Evolutionary conservation across 768 basidiomycete species (phyloP).

Genomic region (Auriculariales sp.): DNA sequence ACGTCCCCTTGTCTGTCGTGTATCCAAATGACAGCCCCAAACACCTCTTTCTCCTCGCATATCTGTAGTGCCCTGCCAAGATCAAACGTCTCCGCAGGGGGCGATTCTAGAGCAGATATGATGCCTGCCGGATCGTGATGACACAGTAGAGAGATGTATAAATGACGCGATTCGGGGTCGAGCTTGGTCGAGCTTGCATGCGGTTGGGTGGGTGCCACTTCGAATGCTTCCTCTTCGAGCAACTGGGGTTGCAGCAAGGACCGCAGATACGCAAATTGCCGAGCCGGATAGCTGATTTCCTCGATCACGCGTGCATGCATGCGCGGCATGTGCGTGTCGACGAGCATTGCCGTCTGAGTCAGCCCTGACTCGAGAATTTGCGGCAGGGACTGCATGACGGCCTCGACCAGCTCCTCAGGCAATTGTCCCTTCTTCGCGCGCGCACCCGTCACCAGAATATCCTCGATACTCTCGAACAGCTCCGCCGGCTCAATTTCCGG

Average conservation of each 20-base stretch:
- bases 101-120: constrained; percentile 41
- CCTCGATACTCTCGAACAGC: constrained; percentile 51
- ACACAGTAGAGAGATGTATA: constrained; percentile 63
- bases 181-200: constrained; percentile 35
- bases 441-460: constrained; percentile 36
- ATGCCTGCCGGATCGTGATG: constrained; percentile 49
- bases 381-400: constrained; percentile 45
- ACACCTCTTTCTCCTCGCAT: constrained; percentile 54
- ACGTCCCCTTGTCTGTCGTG: constrained; percentile 50
- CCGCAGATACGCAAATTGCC: constrained; percentile 64
- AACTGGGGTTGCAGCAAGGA: constrained; percentile 47
- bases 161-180: constrained; percentile 33
- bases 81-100: constrained; percentile 41
- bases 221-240: constrained; percentile 19
- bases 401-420: constrained; percentile 38
- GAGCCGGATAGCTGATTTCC: constrained; percentile 26
- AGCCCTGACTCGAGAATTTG: constrained; percentile 47
- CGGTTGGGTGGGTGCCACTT: constrained; percentile 17
- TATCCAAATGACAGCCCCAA: constrained; percentile 74
- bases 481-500: constrained; percentile 42
- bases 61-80: constrained; percentile 37
- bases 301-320: constrained; percentile 53
- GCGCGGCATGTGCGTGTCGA: constrained; percentile 53
- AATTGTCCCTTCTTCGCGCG: constrained; percentile 34
- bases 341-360: constrained; percentile 50